Base-by-base conservation (phyloP, 2,329 filamentous ascomycete genomes). In the Fusarium albosuccineum region DNA sequence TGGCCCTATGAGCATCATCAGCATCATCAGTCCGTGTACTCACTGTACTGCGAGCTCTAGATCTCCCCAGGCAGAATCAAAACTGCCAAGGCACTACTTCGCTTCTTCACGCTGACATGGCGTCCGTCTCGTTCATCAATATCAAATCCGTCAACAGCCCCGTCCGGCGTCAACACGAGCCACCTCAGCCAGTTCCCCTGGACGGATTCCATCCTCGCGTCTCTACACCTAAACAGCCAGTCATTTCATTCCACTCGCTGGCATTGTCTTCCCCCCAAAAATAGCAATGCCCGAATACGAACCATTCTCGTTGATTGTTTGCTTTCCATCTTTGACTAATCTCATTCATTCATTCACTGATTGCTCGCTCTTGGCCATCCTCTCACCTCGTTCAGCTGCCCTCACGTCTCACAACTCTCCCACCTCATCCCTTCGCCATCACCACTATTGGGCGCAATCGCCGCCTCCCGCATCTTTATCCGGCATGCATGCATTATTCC, bases 261-360 rank as follows among this genome's bases (percentile, higher is more conserved):
- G 34, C 13, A 22, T 48, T 13, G 27, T 27, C 29, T 17, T 17
- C 40, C 9, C 44, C 48, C 48, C 48, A 50, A 50, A 46, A 46
- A 55, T 39, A 46, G 52, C 16, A 30, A 27, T 26, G 22, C 13
- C 39, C 45, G 45, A 44, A 39, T 48, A 16, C 33, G 46, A 61
- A 10, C 45, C 16, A 33, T 27, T 17, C 16, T n/a, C 22, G 22
- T 46, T 34, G n/a, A 46, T 16, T 42, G 37, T 62, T 48, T 62
- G 44, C 33, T 14, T 36, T 36, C 33, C 22, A 36, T 36, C 10
- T 36, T 22, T 22, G 22, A 22, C 22, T 22, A 22, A 22, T 22
- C 22, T 3, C 22, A 34, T 6, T 34, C 33, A 34, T 51, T 29
- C 14, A 44, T 45, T 22, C 9, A 22, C 33, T 60, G 26, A 10